phyloP scores from a whole-genome alignment of 2,329 filamentous ascomycete species.

The Sclerotinia trifoliorum region DNA sequence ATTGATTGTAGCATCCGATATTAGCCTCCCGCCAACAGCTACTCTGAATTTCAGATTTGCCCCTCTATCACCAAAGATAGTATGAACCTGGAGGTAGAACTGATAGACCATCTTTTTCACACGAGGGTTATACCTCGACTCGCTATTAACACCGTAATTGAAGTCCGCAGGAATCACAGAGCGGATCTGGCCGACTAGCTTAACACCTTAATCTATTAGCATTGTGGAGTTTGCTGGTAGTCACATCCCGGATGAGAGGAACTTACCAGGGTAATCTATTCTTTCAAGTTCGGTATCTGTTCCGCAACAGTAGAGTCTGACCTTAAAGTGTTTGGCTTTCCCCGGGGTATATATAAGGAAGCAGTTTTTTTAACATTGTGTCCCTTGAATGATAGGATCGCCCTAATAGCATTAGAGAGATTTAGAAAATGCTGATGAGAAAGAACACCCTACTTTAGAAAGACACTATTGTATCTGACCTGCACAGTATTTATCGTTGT shows the following conservation, averaged over 20 bases:
- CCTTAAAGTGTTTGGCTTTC: neutral
- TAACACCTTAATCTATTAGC: conserved; percentile 10
- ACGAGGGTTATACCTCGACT: conserved; percentile 7
- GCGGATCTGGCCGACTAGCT: conserved; percentile 19
- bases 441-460: conserved; percentile 23
- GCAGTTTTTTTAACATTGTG: neutral
- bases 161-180: conserved; percentile 8
- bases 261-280: conserved; percentile 22
- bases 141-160: neutral
- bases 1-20: neutral
- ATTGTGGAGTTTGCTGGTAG: neutral
- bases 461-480: conserved; percentile 24
- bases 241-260: neutral
- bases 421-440: too few relatives aligned
- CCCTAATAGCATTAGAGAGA: conserved; percentile 7
- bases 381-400: conserved; percentile 19
- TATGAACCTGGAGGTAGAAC: conserved; percentile 2
- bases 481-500: conserved; percentile 16
- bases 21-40: conserved; percentile 11
- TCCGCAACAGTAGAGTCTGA: conserved; percentile 19
- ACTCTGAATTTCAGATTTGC: conserved; percentile 22
- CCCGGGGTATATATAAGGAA: conserved; percentile 1
- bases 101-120: conserved; percentile 2
- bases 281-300: conserved; percentile 16
- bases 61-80: conserved; percentile 25